These are phyloP conservation scores for Colletotrichum sp. DNA, from an alignment of 2,329 filamentous ascomycete species.

Conservation along the genomic window DNA sequence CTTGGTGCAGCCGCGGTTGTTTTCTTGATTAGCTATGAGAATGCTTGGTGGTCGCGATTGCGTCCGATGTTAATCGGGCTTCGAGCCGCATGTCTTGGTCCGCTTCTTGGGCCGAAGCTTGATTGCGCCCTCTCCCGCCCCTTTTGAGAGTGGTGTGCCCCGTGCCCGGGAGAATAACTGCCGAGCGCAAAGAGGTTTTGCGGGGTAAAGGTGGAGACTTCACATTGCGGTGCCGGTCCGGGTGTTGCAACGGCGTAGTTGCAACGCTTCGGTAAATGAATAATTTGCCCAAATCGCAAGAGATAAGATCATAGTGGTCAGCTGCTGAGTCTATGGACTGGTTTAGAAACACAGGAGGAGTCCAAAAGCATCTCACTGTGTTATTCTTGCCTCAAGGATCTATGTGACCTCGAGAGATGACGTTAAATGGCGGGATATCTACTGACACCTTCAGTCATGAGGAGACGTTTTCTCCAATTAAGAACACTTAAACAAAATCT, in stretches of 20 bases:
- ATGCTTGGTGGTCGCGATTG: background rate
- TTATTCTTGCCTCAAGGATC: too few relatives aligned
- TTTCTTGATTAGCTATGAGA: background rate
- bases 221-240: fast-evolving
- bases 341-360: too few relatives aligned
- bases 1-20: background rate
- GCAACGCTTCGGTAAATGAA: background rate
- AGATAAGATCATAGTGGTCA: too few relatives aligned
- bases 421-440: too few relatives aligned
- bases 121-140: background rate
- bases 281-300: too few relatives aligned
- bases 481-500: too few relatives aligned
- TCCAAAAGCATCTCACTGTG: too few relatives aligned
- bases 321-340: too few relatives aligned
- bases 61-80: background rate
- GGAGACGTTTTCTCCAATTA: too few relatives aligned
- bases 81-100: background rate
- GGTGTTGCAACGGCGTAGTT: background rate
- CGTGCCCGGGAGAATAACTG: background rate
- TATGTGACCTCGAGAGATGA: too few relatives aligned
- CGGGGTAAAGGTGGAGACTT: background rate
- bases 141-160: background rate
- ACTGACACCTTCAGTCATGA: too few relatives aligned
- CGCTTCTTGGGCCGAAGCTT: background rate
- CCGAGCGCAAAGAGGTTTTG: background rate